Base-by-base conservation (phyloP, 352 stramenopile genomes). In the Halophytophthora batemanensis region DNA sequence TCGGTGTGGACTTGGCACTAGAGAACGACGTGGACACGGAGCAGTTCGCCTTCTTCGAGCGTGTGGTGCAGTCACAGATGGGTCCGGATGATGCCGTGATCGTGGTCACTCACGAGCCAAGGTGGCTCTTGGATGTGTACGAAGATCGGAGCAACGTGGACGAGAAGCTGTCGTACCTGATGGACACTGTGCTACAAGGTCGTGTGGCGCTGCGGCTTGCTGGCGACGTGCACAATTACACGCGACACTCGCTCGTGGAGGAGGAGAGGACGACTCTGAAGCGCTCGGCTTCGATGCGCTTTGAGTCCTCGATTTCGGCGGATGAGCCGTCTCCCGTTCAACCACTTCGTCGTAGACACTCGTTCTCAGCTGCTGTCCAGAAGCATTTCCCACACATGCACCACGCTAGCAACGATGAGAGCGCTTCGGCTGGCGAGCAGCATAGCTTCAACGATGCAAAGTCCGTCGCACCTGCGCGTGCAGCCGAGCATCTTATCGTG, bases 211-310 rank as follows among this genome's bases (percentile, higher is more conserved):
- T 95, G 8, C 74, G 84, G 7, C 70, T 98, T 33, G 90, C 92
- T 12, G 92, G 92, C 2, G 92, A 98, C 66, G 82, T 98, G 25
- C 92, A 98, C 71, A 96, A 97, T 66, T 98, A 98, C 66, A 96
- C 85, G 43, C 72, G 92, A 0, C 86, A 98, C 61, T 90, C 92
- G 10, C 64, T 93, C 17, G 60, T 74, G n/a, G n/a, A n/a, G 18
- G 60, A 74, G 28, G 64, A 69, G 39, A 64, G 53, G 14, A 47
- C 64, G n/a, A 39, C 15, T 15, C 41, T 73, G 14, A 73, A 66
- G 44, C 64, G 64, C 39, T 60, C 59, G 39, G 51, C 52, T 29
- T 66, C 65, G 38, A 73, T 66, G 45, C 35, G 57, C 42, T 52
- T 65, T 54, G 45, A 70, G 53, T 45, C 50, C 15, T n/a, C 44